phyloP scores from a whole-genome alignment of 2,329 filamentous ascomycete species.

The Ophiostoma ips region DNA sequence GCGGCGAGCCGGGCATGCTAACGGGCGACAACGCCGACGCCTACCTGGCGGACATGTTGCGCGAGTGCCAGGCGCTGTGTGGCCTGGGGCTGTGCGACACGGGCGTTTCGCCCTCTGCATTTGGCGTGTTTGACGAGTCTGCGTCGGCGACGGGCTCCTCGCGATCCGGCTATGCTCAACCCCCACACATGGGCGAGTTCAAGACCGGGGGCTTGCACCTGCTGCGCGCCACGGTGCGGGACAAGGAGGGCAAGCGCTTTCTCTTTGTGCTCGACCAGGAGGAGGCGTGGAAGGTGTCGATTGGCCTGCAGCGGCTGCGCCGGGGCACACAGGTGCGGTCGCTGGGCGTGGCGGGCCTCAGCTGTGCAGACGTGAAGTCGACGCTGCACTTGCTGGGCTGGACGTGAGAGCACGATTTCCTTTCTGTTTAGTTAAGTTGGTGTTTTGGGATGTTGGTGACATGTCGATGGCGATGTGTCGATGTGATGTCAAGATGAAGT shows the following conservation, averaged over 20 bases:
- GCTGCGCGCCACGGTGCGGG: slow-evolving; percentile 47
- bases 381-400: slow-evolving; percentile 47
- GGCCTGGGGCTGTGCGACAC: slow-evolving; percentile 37
- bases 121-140: slow-evolving; percentile 14
- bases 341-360: slow-evolving; percentile 44
- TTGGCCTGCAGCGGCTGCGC: slow-evolving; percentile 45
- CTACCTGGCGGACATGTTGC: slow-evolving; percentile 48
- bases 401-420: slow-evolving; percentile 15
- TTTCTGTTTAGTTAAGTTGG: background rate
- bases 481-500: background rate
- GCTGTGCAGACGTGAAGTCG: slow-evolving; percentile 36
- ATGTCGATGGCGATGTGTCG: background rate
- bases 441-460: background rate
- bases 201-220: slow-evolving; percentile 44
- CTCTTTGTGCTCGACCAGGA: slow-evolving; percentile 50
- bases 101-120: slow-evolving; percentile 19
- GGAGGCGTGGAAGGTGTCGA: slow-evolving; percentile 54
- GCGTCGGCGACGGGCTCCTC: slow-evolving; percentile 14
- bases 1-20: slow-evolving; percentile 35
- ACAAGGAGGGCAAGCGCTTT: slow-evolving; percentile 53
- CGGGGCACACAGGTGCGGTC: slow-evolving; percentile 46
- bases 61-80: slow-evolving; percentile 51
- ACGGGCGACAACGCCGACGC: slow-evolving; percentile 52
- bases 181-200: slow-evolving; percentile 33
- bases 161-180: slow-evolving; percentile 21